Conservation (phyloP, 371 early-diverging fungal genomes). For the Massospora cicadina region DNA sequence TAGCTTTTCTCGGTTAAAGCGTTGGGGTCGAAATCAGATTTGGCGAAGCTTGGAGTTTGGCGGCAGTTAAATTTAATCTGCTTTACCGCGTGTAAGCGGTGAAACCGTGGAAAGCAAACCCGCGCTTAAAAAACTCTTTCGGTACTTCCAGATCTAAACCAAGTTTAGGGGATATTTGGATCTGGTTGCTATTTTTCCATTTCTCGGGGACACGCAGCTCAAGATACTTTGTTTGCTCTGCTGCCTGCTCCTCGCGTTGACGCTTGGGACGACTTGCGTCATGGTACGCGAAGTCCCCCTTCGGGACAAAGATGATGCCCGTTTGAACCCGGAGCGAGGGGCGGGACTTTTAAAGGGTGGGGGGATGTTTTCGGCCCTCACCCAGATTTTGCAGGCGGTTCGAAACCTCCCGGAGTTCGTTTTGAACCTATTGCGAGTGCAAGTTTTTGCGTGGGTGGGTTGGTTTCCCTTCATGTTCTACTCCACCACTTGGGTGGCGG, state of each 20-base stretch:
- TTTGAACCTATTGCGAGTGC: slow-evolving; percentile 62
- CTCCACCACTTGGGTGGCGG: slow-evolving; percentile 60
- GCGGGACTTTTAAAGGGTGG: background rate
- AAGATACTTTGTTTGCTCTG: slow-evolving; percentile 64
- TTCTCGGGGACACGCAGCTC: slow-evolving; percentile 62
- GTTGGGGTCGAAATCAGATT: no score
- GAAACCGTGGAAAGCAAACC: no score
- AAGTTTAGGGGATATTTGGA: slow-evolving; percentile 50
- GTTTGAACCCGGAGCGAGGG: background rate
- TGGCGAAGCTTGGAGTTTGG: no score
- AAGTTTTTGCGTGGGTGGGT: slow-evolving; percentile 86
- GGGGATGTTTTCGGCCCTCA: background rate
- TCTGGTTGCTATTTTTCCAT: slow-evolving; percentile 43
- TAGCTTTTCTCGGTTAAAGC: no score
- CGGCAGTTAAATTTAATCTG: no score
- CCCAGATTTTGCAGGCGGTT: background rate
- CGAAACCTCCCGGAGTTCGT: slow-evolving; percentile 43
- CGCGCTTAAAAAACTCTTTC: no score
- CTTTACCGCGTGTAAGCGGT: no score
- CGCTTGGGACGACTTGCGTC: slow-evolving; percentile 49
- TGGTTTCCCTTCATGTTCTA: slow-evolving; percentile 95
- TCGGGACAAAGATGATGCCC: background rate
- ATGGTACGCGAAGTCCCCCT: slow-evolving; percentile 28
- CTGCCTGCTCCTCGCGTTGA: slow-evolving; percentile 30
- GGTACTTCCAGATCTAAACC: no score